phyloP scores from a whole-genome alignment of 2,329 filamentous ascomycete genomes.

The Phoma sp. region DNA sequence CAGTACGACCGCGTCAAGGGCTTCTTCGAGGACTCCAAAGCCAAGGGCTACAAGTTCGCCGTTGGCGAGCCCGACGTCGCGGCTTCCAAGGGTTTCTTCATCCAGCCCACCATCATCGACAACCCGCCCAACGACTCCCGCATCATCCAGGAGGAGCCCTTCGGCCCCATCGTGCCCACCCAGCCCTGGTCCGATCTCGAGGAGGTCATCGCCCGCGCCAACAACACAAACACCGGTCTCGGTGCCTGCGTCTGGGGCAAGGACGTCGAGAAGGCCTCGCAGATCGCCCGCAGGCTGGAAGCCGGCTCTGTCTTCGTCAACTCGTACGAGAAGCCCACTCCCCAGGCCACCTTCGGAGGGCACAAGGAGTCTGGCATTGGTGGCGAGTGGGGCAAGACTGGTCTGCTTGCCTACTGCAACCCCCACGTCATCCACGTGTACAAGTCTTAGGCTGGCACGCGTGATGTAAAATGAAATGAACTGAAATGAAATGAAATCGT shows the following conservation, averaged over 20 bases:
- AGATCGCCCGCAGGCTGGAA: conserved; percentile 56
- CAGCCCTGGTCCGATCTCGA: conserved; percentile 66
- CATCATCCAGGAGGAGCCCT: conserved; percentile 66
- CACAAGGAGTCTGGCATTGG: conserved; percentile 82
- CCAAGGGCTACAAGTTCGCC: conserved; percentile 60
- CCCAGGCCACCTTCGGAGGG: conserved; percentile 68
- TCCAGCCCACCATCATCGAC: conserved; percentile 65
- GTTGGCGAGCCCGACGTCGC: conserved; percentile 53
- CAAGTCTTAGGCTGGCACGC: conserved; percentile 38
- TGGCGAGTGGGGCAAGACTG: conserved; percentile 63
- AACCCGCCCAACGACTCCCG: conserved; percentile 63
- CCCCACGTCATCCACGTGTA: conserved; percentile 56
- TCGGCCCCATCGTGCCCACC: conserved; percentile 69
- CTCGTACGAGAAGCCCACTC: conserved; percentile 55
- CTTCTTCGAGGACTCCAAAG: conserved; percentile 62
- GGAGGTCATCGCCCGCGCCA: conserved; percentile 55
- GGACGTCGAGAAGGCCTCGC: conserved; percentile 53
- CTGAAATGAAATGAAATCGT: background rate
- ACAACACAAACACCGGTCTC: conserved; percentile 58
- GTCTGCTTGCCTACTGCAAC: conserved; percentile 56
- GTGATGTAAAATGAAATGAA: background rate
- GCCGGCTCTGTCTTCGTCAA: conserved; percentile 65
- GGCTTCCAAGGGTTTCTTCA: conserved; percentile 59
- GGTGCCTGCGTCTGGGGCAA: conserved; percentile 59
- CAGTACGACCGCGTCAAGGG: conserved; percentile 67